Evolutionary conservation across 2,329 filamentous ascomycete species (phyloP), one percentile per base, ranked within the genome.

Genomic region (Cladophialophora exuberans): DNA sequence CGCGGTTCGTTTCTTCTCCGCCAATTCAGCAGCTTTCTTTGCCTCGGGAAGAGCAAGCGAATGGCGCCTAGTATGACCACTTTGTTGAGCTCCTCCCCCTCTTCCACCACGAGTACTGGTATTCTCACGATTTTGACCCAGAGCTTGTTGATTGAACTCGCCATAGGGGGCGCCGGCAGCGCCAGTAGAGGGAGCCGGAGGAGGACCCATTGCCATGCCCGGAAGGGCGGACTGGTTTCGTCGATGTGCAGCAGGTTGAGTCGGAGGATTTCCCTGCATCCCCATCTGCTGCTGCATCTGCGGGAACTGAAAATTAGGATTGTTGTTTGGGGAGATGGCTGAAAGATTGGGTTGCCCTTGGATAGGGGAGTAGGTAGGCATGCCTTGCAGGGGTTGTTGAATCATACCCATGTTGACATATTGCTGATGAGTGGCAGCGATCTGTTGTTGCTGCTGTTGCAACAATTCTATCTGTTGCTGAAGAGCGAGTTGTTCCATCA

Each of bases 401-500:
- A 97, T 86, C 83, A 97, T 91, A 72, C 90, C 90, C 89, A 97
- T 92, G 73, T 94, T 96, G 68, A 96, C 88, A 79, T 96, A 97
- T 76, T 97, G 93, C 76, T 97, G 92, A 70, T 97, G 91, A 62
- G 90, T 94, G 66, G 90, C 90, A 76, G 95, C 90, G 70, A 97
- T 95, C 72, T 97, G 92, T 74, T 97, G 92, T 73, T 97, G 94
- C 73, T 97, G 94, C 73, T 96, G 91, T 78, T 97, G 93, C 69
- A 97, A 82, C 70, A 95, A 83, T 76, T 97, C 93, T 70, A 97
- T 97, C 77, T 97, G 93, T 79, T 97, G 93, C 78, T 96, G 92
- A 72, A 97, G 92, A 70, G 90, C 90, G 71, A 96, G 84, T 83
- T 97, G 92, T 80, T 97, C 93, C 89, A 97, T 96, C 89, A 97